Evolutionary conservation across 805 yeast genomes (phyloP), one percentile per base, ranked within the genome.

Genomic region (Ogataea ramenticola): DNA sequence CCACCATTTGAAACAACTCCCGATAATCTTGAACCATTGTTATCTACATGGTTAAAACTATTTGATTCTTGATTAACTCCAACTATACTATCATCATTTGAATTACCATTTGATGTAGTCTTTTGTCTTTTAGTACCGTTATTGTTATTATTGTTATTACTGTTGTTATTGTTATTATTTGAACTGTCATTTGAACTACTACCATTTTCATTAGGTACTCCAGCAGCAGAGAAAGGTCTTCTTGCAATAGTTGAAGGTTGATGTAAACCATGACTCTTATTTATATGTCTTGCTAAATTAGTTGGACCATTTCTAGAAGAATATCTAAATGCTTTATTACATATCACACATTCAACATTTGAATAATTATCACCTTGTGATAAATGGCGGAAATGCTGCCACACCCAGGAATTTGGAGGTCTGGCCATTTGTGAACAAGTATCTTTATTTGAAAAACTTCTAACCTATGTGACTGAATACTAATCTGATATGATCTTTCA

Each of bases 341-440:
- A 62, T 29, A 52, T 48, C 20, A 52, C 43, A 43, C 67, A 62
- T 43, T 55, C 56, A 8, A 61, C 65, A 11, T 49, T 51, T 8
- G 58, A 53, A 36, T 43, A 46, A 20, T 43, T 47, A 3, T 48
- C 55, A 15, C 51, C 55, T 17, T 52, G 48, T 16, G 58, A 47
- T 6, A 56, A 42, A 32, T 54, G 62, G n/a, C 57, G 49, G 48
- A 53, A 62, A 40, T 62, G 64, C 39, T 58, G 60, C 66, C 66
- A 62, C 4, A 62, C 66, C 66, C 66, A 62, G 35, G 59, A 53
- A 44, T 59, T 58, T 39, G 65, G 64, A 10, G 66, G 66, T 43
- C 67, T 52, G 12, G 67, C 64, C 66, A 62, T 62, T 34, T 19
- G 7, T 11, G 7, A 29, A 8, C n/a, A 29, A 14, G n/a, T 29